Percentiles rank a stretch among this genome's conserved stretches.
Evolutionary conservation across 306 rosid genomes (phyloP).

Genomic region (Begonia fuchsioides): DNA sequence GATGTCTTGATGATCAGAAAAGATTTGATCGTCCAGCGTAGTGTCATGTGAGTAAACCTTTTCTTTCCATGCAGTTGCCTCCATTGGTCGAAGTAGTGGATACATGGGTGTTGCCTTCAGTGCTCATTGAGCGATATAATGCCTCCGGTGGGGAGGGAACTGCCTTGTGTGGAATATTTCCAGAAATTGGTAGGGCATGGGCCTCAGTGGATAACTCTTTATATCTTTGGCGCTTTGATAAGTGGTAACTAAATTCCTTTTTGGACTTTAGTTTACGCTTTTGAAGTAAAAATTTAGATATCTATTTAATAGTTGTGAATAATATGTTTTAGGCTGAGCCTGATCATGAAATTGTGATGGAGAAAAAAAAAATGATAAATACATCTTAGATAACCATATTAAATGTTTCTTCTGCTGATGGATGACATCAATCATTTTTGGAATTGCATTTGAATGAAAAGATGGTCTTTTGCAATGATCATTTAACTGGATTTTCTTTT

Average conservation of each 20-base stretch:
- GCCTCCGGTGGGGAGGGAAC: slow-evolving; percentile 98
- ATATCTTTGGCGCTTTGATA: slow-evolving; percentile 95
- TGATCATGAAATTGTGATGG: no score
- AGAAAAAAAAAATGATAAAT: no score
- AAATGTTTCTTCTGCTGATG: no score
- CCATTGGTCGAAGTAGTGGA: slow-evolving; percentile 75
- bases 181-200: slow-evolving; percentile 95
- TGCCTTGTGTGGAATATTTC: slow-evolving; percentile 89
- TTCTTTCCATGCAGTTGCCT: slow-evolving; percentile 67
- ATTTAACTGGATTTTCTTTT: no score
- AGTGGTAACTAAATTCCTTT: slow-evolving; percentile 65
- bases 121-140: slow-evolving; percentile 84
- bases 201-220: slow-evolving; percentile 85
- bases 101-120: slow-evolving; percentile 81
- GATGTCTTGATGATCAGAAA: background rate
- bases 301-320: background rate
- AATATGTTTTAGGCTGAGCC: background rate
- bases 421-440: no score
- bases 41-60: background rate
- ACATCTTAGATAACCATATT: no score
- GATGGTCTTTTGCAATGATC: no score
- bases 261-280: background rate
- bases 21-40: background rate
- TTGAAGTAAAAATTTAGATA: background rate
- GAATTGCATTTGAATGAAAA: no score